phyloP scores from a whole-genome alignment of 352 stramenopile genomes.

The Phytophthora multivora region DNA sequence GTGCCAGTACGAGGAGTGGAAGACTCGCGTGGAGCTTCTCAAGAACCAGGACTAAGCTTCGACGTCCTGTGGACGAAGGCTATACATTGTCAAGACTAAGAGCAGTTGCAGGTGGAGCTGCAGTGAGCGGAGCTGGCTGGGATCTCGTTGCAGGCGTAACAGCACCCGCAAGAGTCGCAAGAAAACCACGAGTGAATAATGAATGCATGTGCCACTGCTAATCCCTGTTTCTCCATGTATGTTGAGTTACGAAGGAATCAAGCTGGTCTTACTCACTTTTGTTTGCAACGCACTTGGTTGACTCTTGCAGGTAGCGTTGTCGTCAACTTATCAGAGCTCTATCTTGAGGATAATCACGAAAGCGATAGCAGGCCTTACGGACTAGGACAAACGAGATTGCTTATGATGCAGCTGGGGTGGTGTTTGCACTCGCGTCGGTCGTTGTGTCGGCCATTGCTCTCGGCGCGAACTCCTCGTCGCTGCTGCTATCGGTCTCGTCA shows the following conservation, averaged over 20 bases:
- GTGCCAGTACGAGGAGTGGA: constrained; percentile 96
- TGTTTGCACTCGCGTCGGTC: constrained; percentile 11
- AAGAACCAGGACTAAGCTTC: constrained; percentile 68
- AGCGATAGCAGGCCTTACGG: not conserved
- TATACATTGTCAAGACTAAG: constrained; percentile 11
- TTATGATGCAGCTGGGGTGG: constrained; percentile 18
- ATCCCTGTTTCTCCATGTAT: constrained; percentile 6
- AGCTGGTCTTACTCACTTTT: not conserved
- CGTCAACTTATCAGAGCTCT: constrained; percentile 5
- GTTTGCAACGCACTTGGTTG: no score
- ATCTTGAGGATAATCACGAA: constrained; percentile 3
- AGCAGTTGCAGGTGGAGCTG: constrained; percentile 8
- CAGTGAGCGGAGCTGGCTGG: not conserved
- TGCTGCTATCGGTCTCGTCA: constrained; percentile 66
- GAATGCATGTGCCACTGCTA: constrained; percentile 30
- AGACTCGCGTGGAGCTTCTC: constrained; percentile 83
- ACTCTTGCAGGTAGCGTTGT: no score
- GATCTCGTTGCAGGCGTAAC: not conserved
- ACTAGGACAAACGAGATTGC: not conserved
- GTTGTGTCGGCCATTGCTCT: constrained; percentile 4
- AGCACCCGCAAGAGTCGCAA: constrained; percentile 1
- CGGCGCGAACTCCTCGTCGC: constrained; percentile 31
- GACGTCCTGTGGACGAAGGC: not conserved
- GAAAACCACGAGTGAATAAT: constrained; percentile 34
- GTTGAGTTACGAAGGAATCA: constrained; percentile 10